Evolutionary conservation across 805 yeast species (phyloP).

Genomic region (Naumovozyma baii): DNA sequence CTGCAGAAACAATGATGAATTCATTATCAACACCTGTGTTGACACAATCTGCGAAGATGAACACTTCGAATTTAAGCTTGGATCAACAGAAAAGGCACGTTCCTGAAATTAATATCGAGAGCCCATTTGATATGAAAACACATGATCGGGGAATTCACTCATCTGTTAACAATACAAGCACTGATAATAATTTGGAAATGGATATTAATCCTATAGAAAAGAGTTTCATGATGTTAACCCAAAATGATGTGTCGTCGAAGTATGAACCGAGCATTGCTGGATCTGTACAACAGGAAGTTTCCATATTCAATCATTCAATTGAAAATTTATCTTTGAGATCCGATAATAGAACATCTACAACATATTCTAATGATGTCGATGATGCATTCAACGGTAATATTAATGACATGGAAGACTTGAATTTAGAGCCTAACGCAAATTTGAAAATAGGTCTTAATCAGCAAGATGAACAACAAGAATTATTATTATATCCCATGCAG

Average conservation of each 20-base stretch:
- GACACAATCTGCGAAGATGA: not conserved
- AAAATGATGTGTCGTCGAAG: constrained; percentile 11
- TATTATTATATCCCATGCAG: constrained; percentile 1
- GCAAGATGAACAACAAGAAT: not conserved
- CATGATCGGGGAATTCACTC: too few species aligned
- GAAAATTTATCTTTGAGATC: too few species aligned
- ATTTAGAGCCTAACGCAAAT: constrained; percentile 10
- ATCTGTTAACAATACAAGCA: too few species aligned
- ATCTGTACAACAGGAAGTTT: not conserved
- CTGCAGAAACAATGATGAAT: not conserved
- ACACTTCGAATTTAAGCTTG: not conserved
- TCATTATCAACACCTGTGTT: not conserved
- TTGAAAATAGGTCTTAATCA: not conserved
- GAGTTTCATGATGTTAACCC: constrained; percentile 26
- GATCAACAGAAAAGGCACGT: too few species aligned
- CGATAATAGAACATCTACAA: not conserved
- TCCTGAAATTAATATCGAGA: too few species aligned
- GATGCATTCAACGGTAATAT: not conserved
- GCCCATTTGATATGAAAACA: too few species aligned
- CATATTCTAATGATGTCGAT: not conserved
- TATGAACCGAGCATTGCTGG: not conserved
- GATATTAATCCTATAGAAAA: constrained; percentile 24
- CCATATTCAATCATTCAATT: too few species aligned
- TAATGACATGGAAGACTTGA: constrained; percentile 8
- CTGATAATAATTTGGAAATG: too few species aligned